phyloP scores from a whole-genome alignment of 208 protist genomes.

The Eutreptiella sp. region DNA sequence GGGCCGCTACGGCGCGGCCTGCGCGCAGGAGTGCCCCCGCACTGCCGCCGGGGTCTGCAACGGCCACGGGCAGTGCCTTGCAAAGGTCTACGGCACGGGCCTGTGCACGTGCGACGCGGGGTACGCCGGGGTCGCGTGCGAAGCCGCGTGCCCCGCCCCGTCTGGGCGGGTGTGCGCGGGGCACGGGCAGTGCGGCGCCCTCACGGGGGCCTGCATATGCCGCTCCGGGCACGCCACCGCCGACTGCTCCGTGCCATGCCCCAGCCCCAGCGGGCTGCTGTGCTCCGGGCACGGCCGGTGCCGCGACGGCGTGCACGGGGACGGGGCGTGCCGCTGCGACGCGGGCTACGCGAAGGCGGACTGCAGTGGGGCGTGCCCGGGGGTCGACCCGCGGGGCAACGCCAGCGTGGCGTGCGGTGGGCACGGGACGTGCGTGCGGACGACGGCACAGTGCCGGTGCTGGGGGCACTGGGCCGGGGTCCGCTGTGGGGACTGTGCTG shows the following conservation, averaged over 20 bases:
- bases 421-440: conserved; percentile 1
- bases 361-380: background rate
- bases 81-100: conserved; percentile 7
- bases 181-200: background rate
- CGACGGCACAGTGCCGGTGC: no score
- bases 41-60: conserved; percentile 15
- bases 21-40: conserved; percentile 3
- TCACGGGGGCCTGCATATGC: conserved; percentile 10
- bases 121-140: conserved; percentile 15
- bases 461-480: no score
- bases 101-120: conserved; percentile 5
- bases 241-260: conserved; percentile 1
- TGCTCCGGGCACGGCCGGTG: conserved; percentile 8
- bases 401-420: background rate
- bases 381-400: no score
- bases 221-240: conserved; percentile 13
- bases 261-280: background rate
- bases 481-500: no score
- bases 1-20: conserved; percentile 13
- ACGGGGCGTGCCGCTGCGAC: conserved; percentile 24
- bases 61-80: conserved; percentile 18
- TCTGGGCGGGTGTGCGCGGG: background rate
- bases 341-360: conserved; percentile 7
- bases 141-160: background rate
- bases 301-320: background rate